Conservation (phyloP, 352 stramenopile species). For the Pythium scleroteichum region DNA sequence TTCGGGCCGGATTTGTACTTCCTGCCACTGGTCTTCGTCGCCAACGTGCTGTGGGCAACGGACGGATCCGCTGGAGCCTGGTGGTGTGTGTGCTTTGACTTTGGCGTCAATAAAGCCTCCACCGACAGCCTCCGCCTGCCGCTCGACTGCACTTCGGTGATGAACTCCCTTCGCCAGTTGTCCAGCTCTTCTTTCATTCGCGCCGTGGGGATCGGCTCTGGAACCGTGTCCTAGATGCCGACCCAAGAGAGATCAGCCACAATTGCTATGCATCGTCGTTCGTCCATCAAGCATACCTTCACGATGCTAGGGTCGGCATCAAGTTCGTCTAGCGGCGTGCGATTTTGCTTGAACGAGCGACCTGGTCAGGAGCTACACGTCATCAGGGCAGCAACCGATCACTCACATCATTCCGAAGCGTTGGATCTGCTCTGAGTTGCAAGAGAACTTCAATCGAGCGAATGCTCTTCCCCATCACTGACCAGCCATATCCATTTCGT, state of each 20-base stretch:
- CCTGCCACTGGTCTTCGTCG: constrained; percentile 3
- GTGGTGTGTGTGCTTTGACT: background rate
- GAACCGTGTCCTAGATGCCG: constrained; percentile 21
- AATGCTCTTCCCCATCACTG: constrained; percentile 48
- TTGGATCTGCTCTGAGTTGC: constrained; percentile 57
- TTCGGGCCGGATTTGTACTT: constrained; percentile 9
- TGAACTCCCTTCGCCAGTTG: constrained; percentile 26
- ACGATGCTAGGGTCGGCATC: constrained; percentile 32
- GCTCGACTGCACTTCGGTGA: constrained; percentile 23
- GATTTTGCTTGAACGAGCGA: constrained; percentile 48
- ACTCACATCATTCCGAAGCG: constrained; percentile 60
- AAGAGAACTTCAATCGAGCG: constrained; percentile 61
- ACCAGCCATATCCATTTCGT: constrained; percentile 33
- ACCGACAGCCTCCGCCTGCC: constrained; percentile 8
- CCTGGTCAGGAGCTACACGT: no score
- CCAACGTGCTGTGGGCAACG: no score
- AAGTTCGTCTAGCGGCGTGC: constrained; percentile 63
- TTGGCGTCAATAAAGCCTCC: constrained; percentile 13
- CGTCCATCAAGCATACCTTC: constrained; percentile 28
- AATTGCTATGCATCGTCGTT: no score
- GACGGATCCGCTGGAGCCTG: background rate
- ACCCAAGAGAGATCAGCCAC: background rate
- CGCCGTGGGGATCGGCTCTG: constrained; percentile 26
- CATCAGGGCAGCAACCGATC: background rate
- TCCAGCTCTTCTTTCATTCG: constrained; percentile 28